Evolutionary conservation across 345 rosid genomes (phyloP).

Genomic region (Carallia pectinifolia): DNA sequence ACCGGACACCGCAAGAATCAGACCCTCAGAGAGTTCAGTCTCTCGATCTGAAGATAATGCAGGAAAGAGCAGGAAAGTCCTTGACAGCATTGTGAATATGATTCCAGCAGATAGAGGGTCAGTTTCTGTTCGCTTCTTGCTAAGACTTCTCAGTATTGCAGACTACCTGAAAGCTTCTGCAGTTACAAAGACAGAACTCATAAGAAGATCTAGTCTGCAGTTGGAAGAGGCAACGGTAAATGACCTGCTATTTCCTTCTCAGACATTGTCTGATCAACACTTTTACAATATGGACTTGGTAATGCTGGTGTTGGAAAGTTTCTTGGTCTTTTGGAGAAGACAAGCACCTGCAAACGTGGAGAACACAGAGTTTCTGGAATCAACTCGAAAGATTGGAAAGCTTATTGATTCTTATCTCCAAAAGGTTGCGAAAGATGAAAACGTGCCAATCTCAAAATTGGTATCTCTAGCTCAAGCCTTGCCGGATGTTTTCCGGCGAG

Average conservation of each 20-base stretch:
- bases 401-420: conserved; percentile 78
- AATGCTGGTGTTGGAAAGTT: conserved; percentile 59
- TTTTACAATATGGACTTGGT: conserved; percentile 69
- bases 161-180: conserved; percentile 60
- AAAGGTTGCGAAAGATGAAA: conserved; percentile 59
- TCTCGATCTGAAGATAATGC: conserved; percentile 41
- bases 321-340: conserved; percentile 66
- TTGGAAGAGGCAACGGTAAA: conserved; percentile 66
- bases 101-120: conserved; percentile 84
- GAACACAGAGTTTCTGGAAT: conserved; percentile 39
- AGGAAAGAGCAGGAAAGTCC: conserved; percentile 51
- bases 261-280: conserved; percentile 39
- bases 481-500: conserved; percentile 59
- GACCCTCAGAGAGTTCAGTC: conserved; percentile 36
- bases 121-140: conserved; percentile 73
- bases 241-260: conserved; percentile 67
- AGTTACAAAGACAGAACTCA: conserved; percentile 69
- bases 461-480: conserved; percentile 69
- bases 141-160: conserved; percentile 76
- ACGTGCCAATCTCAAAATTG: conserved; percentile 57
- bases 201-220: conserved; percentile 69
- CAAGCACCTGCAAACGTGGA: conserved; percentile 44
- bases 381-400: conserved; percentile 65
- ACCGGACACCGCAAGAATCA: conserved; percentile 53
- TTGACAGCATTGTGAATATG: conserved; percentile 74